Conservation (phyloP, 1,284 basidiomycete species). For the Fistulinella staudtii region DNA sequence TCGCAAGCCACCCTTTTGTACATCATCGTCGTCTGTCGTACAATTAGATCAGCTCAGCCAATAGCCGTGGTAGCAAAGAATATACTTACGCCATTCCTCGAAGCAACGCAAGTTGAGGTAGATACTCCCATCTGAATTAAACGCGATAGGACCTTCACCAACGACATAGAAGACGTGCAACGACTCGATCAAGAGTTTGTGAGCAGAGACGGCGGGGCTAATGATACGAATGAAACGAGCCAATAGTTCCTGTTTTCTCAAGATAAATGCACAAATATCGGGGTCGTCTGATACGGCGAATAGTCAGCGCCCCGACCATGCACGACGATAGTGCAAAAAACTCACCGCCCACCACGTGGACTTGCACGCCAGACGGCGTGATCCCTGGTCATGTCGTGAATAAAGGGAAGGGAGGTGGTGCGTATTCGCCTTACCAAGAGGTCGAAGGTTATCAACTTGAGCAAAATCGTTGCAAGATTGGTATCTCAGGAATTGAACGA, state of each 20-base stretch:
- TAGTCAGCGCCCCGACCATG: not conserved
- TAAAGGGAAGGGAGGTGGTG: no score
- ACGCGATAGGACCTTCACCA: slow-evolving; percentile 85
- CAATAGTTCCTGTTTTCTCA: not conserved
- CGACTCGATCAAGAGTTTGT: not conserved
- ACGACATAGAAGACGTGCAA: slow-evolving; percentile 72
- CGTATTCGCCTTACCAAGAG: no score
- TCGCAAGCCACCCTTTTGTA: slow-evolving; percentile 42
- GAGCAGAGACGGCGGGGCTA: not conserved
- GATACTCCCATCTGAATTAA: slow-evolving; percentile 87
- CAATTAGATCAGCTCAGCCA: no score
- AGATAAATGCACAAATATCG: not conserved
- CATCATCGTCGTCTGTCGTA: not conserved
- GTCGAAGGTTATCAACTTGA: not conserved
- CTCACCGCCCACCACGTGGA: not conserved
- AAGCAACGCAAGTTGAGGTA: slow-evolving; percentile 90
- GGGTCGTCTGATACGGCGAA: not conserved
- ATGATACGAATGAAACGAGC: not conserved
- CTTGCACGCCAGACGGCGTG: not conserved
- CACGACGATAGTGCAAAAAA: not conserved
- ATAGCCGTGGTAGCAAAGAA: no score
- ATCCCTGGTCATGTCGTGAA: no score
- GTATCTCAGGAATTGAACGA: not conserved
- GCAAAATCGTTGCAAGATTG: not conserved
- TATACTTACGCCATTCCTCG: slow-evolving; percentile 72